A percentile compares a stretch with the other conserved stretches of the same genome.
Conservation (phyloP, 1,284 basidiomycete species). For the Ustilago shanxiensis region DNA sequence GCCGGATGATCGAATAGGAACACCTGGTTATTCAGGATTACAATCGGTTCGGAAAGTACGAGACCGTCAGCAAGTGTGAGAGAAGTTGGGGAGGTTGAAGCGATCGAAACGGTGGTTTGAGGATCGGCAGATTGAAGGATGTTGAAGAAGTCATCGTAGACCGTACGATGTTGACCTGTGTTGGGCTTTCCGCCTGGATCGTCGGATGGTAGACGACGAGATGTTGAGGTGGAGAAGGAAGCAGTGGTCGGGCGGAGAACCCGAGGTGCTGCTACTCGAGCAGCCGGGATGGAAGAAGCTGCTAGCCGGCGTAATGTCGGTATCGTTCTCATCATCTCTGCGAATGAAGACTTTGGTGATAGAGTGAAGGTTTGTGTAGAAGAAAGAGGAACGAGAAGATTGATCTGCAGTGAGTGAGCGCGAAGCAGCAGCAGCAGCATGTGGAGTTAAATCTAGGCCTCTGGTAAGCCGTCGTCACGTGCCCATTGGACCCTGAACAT, state of each 20-base stretch:
- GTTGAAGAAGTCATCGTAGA: conserved; percentile 66
- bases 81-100: conserved; percentile 40
- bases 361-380: too few relatives aligned
- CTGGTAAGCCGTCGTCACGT: conserved; percentile 27
- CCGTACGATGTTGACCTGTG: conserved; percentile 55
- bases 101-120: conserved; percentile 22
- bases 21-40: conserved; percentile 84
- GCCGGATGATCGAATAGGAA: conserved; percentile 89
- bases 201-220: conserved; percentile 26
- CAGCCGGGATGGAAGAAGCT: not conserved
- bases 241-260: not conserved
- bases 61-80: conserved; percentile 74
- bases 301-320: not conserved
- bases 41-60: conserved; percentile 80
- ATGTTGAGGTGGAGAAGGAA: not conserved
- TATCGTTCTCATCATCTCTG: not conserved
- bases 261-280: not conserved
- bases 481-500: conserved; percentile 14
- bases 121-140: conserved; percentile 41
- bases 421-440: not conserved
- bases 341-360: too few relatives aligned
- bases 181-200: conserved; percentile 64
- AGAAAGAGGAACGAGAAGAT: not conserved
- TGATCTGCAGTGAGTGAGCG: not conserved
- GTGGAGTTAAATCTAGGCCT: conserved; percentile 15